Conservation (phyloP, 116 monocot genomes). For the Zostera marina region DNA sequence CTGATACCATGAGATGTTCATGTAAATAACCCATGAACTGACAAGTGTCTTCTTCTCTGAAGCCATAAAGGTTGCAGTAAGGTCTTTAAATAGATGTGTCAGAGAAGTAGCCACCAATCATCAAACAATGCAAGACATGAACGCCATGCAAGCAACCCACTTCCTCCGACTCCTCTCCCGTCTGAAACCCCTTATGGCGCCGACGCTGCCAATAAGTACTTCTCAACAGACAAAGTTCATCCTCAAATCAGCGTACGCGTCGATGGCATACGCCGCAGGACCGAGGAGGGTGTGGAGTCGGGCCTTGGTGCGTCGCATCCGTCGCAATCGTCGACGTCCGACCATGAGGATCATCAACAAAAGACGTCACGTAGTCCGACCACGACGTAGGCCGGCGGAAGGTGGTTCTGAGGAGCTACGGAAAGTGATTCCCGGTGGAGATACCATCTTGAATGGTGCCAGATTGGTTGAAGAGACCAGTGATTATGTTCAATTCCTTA, state of each 20-base stretch:
- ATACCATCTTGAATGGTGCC: slow-evolving; percentile 16
- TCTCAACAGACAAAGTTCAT: slow-evolving; percentile 11
- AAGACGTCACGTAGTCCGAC: too few species aligned
- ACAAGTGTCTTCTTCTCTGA: too few species aligned
- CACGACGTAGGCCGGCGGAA: slow-evolving; percentile 5
- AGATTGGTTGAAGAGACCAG: slow-evolving; percentile 22
- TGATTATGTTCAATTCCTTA: slow-evolving; percentile 17
- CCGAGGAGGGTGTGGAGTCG: slow-evolving; percentile 32
- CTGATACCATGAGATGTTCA: too few species aligned
- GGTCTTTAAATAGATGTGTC: slow-evolving; percentile 2
- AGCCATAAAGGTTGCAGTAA: too few species aligned
- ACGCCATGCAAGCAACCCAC: slow-evolving; percentile 4
- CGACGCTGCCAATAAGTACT: background rate
- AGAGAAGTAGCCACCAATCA: slow-evolving; percentile 1
- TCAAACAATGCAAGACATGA: slow-evolving; percentile 4
- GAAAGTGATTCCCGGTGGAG: slow-evolving; percentile 6
- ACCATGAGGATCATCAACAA: too few species aligned
- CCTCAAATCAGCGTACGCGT: slow-evolving; percentile 29
- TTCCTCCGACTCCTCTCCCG: slow-evolving; percentile 25
- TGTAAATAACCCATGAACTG: too few species aligned
- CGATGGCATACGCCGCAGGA: slow-evolving; percentile 29
- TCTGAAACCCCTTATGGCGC: background rate
- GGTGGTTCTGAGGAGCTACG: slow-evolving; percentile 9
- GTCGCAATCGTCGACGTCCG: background rate
- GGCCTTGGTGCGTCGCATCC: slow-evolving; percentile 16